Evolutionary conservation across 352 stramenopile genomes (phyloP).

Genomic region (Phytophthora hibernalis): DNA sequence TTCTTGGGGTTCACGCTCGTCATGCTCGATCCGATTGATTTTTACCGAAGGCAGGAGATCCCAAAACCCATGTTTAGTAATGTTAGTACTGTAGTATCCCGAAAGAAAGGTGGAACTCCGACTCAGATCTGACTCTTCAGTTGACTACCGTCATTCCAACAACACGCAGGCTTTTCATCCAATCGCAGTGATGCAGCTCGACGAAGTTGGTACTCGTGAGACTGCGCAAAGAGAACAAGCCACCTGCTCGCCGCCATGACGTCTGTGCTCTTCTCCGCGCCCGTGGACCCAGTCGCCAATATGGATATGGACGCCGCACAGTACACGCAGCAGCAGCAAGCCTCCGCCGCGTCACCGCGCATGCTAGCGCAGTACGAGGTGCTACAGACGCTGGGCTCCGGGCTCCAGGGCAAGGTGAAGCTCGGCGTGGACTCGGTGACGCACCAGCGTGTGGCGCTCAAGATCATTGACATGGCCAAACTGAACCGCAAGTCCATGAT

Average conservation of each 20-base stretch:
- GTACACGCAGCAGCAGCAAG: constrained; percentile 17
- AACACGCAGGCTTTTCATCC: constrained; percentile 8
- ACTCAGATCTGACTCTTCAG: no score
- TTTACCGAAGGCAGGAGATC: constrained; percentile 1
- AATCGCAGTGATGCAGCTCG: constrained; percentile 9
- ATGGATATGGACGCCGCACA: constrained; percentile 41
- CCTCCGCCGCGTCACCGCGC: constrained; percentile 32
- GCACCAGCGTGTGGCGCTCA: constrained; percentile 87
- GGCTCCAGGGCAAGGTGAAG: constrained; percentile 90
- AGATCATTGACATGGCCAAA: constrained; percentile 89
- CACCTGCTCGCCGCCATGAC: constrained; percentile 20
- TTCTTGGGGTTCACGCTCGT: constrained; percentile 88
- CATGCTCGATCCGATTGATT: constrained; percentile 35
- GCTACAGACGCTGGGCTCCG: constrained; percentile 81
- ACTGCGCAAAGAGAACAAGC: constrained; percentile 19
- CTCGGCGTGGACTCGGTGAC: constrained; percentile 83
- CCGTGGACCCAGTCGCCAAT: constrained; percentile 40
- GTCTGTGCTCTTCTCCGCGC: constrained; percentile 36
- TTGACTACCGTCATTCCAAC: constrained; percentile 13
- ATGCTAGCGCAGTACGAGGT: constrained; percentile 84
- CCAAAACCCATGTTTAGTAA: neutral
- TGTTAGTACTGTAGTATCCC: neutral
- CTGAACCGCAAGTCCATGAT: constrained; percentile 84
- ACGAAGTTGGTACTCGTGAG: constrained; percentile 27
- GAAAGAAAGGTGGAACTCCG: neutral